These are phyloP conservation scores for Dendrocalamus latiflorus DNA, from an alignment of 202 grass and related monocot genomes.

Conservation along the genomic window DNA sequence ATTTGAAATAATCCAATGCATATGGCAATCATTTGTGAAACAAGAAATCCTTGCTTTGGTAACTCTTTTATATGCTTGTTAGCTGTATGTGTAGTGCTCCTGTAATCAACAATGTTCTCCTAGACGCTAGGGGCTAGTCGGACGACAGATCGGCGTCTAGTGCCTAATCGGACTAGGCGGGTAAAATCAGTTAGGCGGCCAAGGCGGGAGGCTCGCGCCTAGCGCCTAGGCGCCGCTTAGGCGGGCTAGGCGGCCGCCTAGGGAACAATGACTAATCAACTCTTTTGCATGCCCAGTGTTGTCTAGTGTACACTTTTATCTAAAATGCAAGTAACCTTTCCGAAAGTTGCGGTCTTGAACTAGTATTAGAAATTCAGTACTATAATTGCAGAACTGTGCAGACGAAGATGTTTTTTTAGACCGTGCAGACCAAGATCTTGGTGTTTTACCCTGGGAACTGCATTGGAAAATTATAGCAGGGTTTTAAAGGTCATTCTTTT, in stretches of 20 bases:
- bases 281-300: not conserved
- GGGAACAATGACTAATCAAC: too few species aligned
- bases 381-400: not conserved
- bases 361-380: not conserved
- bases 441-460: not conserved
- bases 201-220: too few species aligned
- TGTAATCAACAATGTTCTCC: not conserved
- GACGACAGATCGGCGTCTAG: too few species aligned
- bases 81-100: not conserved
- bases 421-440: not conserved
- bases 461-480: not conserved
- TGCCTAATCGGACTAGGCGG: too few species aligned
- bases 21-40: not conserved
- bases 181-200: too few species aligned
- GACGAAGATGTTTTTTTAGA: too few species aligned
- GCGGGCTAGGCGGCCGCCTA: too few species aligned
- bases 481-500: not conserved
- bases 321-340: not conserved
- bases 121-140: too few species aligned
- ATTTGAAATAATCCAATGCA: slow-evolving; percentile 10
- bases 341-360: not conserved
- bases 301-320: not conserved
- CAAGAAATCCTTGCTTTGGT: not conserved
- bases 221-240: too few species aligned
- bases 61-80: not conserved